Evolutionary conservation across 2,329 filamentous ascomycete genomes (phyloP), one percentile per base, ranked within the genome.

Genomic region (Thelonectria rubi): DNA sequence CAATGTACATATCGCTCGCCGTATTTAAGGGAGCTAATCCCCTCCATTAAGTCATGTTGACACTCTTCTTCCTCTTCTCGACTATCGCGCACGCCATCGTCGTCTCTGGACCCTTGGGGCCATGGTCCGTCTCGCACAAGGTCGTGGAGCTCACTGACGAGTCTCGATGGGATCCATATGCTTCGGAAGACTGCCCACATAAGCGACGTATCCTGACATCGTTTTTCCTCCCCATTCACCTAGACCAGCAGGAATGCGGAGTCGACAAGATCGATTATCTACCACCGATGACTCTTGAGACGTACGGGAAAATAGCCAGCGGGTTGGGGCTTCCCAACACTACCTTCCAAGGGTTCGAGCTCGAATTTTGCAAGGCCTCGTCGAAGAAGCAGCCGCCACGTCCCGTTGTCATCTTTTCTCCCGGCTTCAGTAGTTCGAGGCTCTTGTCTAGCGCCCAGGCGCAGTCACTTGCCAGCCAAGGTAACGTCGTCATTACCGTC

Each of bases 401-500:
- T 34, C 72, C 75, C 26, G 56, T 78, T 0, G 63, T 82, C 2
- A 63, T 82, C 21, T 75, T 82, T 48, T 79, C 79, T 4, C 79
- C 79, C 1, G 82, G 80, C 10, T 73, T 77, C 39, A 76, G 77
- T 2, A 72, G 66, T 2, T 74, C 76, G 2, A 73, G 81, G 3
- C 63, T 79, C 5, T 54, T 80, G 17, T 80, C 82, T 62, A 74
- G 72, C 5, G 77, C 73, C 11, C 70, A 77, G 26, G 77, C 79
- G 1, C 73, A 75, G 15, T 74, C 78, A 30, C 70, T 84, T n/a
- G 79, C 80, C 14, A 79, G 78, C 17, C 72, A 77, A 3, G 81
- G 81, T 3, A 79, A 77, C 58, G 72, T 76, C 6, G 78, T 84
- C 14, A 71, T 82, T 12, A 73, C 80, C 0, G 70, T 84, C 34